phyloP scores from a whole-genome alignment of 495 filamentous ascomycete genomes.

The Penicillium riverlandense region DNA sequence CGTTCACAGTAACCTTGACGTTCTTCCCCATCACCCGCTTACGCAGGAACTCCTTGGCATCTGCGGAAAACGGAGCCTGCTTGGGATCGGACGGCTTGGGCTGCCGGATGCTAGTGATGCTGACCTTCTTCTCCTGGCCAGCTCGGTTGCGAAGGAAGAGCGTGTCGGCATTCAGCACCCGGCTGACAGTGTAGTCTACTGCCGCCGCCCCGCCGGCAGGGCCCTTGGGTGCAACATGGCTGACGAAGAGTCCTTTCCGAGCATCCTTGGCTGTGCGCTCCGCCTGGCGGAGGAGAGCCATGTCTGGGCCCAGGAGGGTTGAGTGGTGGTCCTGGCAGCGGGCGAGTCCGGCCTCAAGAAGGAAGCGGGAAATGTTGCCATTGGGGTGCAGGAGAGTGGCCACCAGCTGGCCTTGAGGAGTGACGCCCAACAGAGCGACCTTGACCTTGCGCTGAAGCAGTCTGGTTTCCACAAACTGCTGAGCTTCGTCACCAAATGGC shows the following conservation, averaged over 20 bases:
- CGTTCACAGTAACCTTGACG: slow-evolving; percentile 78
- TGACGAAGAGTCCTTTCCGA: slow-evolving; percentile 69
- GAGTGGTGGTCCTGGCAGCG: slow-evolving; percentile 93
- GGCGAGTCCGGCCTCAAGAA: slow-evolving; percentile 82
- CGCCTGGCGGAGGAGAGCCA: slow-evolving; percentile 77
- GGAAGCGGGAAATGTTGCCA: slow-evolving; percentile 83
- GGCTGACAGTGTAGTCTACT: slow-evolving; percentile 75
- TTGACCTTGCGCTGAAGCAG: slow-evolving; percentile 80
- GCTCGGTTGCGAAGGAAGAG: slow-evolving; percentile 76
- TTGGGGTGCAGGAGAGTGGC: slow-evolving; percentile 76
- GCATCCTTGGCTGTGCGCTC: slow-evolving; percentile 76
- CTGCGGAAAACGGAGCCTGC: slow-evolving; percentile 79
- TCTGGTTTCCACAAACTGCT: slow-evolving; percentile 75
- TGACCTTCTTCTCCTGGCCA: slow-evolving; percentile 81
- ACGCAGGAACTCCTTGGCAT: slow-evolving; percentile 92
- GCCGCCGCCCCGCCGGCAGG: slow-evolving; percentile 33
- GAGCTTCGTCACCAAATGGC: slow-evolving; percentile 79
- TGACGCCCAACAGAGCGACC: slow-evolving; percentile 74
- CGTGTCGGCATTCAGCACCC: slow-evolving; percentile 84
- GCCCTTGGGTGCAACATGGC: slow-evolving; percentile 57
- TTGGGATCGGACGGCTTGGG: slow-evolving; percentile 77
- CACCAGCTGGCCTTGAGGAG: slow-evolving; percentile 78
- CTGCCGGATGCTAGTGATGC: slow-evolving; percentile 84
- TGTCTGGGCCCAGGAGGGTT: slow-evolving; percentile 75
- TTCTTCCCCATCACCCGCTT: slow-evolving; percentile 95